These are phyloP conservation scores for Tolypocladium tundrense DNA, from an alignment of 2,329 filamentous ascomycete genomes.

Conservation along the genomic window DNA sequence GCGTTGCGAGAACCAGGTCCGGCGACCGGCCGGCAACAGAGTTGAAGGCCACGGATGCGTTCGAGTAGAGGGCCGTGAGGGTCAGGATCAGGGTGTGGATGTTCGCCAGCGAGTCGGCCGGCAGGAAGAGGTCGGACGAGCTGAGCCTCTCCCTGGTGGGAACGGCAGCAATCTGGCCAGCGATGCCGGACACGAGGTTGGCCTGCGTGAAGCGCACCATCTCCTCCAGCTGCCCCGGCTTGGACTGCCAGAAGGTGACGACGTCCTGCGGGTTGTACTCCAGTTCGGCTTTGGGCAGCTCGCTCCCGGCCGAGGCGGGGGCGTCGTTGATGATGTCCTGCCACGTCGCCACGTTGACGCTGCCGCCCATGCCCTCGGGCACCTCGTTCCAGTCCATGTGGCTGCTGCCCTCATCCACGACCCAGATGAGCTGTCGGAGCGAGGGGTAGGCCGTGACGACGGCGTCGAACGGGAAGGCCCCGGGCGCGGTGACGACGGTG, in stretches of 20 bases:
- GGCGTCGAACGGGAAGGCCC: conserved; percentile 70
- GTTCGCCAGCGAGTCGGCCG: conserved; percentile 70
- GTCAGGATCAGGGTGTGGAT: conserved; percentile 73
- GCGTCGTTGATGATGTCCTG: conserved; percentile 74
- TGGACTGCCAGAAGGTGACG: conserved; percentile 57
- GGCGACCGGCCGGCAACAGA: conserved; percentile 68
- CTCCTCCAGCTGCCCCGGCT: conserved; percentile 44
- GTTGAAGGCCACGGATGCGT: conserved; percentile 78
- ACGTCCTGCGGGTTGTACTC: conserved; percentile 43
- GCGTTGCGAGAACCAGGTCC: conserved; percentile 63
- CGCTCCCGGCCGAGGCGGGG: conserved; percentile 43
- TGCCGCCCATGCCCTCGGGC: conserved; percentile 63
- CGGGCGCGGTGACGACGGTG: conserved; percentile 72
- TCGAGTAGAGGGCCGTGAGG: conserved; percentile 72
- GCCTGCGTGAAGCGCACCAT: conserved; percentile 72
- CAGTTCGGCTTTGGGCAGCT: conserved; percentile 54
- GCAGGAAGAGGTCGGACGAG: conserved; percentile 70
- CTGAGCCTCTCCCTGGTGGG: conserved; percentile 65
- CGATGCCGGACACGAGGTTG: conserved; percentile 82
- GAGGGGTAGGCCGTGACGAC: conserved; percentile 59
- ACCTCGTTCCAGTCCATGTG: conserved; percentile 95
- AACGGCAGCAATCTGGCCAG: conserved; percentile 65
- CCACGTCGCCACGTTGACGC: conserved; percentile 81
- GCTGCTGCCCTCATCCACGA: conserved; percentile 78
- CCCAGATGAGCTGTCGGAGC: conserved; percentile 77